Conservation (phyloP, 2,329 filamentous ascomycete genomes). For the Cladophialophora chaetospira region DNA sequence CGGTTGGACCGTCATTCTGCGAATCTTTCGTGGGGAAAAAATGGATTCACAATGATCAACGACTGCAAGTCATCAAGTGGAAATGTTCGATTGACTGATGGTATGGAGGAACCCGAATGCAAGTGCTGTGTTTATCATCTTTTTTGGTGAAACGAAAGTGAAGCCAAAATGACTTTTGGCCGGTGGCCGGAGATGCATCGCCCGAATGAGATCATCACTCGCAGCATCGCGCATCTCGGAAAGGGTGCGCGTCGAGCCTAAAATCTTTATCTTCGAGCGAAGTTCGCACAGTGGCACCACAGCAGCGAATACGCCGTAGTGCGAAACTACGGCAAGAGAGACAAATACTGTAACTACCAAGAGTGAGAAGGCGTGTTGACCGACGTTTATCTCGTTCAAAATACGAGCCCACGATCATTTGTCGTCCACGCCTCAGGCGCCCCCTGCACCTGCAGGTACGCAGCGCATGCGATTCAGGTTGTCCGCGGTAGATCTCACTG, state of each 20-base stretch:
- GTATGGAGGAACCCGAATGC: not conserved
- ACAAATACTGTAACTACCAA: too few species aligned
- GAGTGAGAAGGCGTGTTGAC: too few species aligned
- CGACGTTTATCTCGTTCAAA: not conserved
- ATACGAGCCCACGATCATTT: not conserved
- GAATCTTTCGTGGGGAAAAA: not conserved
- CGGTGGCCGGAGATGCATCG: constrained; percentile 5
- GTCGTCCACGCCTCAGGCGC: not conserved
- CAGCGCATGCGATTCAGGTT: not conserved
- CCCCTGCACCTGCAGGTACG: not conserved
- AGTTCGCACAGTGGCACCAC: too few species aligned
- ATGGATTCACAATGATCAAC: not conserved
- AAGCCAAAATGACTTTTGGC: constrained; percentile 1
- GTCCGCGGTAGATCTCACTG: not conserved
- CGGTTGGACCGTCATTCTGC: constrained; percentile 5
- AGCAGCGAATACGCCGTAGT: too few species aligned
- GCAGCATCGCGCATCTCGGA: not conserved
- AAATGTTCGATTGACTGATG: not conserved
- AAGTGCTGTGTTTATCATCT: not conserved
- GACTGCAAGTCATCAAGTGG: not conserved
- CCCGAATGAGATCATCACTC: constrained; percentile 22
- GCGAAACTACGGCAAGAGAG: too few species aligned
- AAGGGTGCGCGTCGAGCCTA: not conserved
- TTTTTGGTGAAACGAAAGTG: not conserved
- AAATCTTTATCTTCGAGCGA: not conserved